These are phyloP conservation scores for Aureobasidium sp. DNA, from an alignment of 2,329 filamentous ascomycete genomes.

Conservation along the genomic window DNA sequence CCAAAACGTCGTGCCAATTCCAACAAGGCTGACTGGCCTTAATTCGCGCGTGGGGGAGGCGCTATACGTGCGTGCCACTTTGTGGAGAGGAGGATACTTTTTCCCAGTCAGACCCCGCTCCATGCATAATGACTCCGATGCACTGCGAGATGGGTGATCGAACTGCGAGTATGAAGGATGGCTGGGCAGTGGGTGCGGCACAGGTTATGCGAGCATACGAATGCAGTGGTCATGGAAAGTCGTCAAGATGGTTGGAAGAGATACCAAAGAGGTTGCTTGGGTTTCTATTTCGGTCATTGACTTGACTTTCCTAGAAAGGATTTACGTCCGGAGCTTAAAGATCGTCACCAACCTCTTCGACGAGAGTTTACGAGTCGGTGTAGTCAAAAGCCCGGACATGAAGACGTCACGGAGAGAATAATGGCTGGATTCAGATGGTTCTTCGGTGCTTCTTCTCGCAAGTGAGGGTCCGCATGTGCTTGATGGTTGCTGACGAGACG, in stretches of 20 bases:
- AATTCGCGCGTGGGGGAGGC: constrained; percentile 7
- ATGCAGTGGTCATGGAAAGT: constrained; percentile 8
- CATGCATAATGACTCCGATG: neutral
- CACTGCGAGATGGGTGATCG: constrained; percentile 7
- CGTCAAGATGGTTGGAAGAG: neutral
- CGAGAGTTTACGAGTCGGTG: neutral
- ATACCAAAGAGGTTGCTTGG: neutral
- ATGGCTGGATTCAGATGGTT: neutral
- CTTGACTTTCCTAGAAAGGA: constrained; percentile 8
- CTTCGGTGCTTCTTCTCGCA: constrained; percentile 6
- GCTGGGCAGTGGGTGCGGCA: constrained; percentile 14
- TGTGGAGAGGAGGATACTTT: constrained; percentile 3
- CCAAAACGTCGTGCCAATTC: neutral
- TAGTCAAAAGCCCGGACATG: neutral
- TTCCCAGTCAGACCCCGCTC: constrained; percentile 5
- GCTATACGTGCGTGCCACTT: constrained; percentile 5
- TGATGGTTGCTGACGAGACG: constrained; percentile 11
- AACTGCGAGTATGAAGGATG: neutral
- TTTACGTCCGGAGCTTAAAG: neutral
- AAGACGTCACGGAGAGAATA: neutral
- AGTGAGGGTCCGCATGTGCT: neutral
- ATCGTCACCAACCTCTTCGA: neutral
- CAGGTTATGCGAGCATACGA: constrained; percentile 5
- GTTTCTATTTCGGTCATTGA: constrained; percentile 8
- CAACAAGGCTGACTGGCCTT: constrained; percentile 7